These are phyloP conservation scores for Rhytidhysteron rufulum DNA, from an alignment of 2,329 filamentous ascomycete species.

Conservation along the genomic window DNA sequence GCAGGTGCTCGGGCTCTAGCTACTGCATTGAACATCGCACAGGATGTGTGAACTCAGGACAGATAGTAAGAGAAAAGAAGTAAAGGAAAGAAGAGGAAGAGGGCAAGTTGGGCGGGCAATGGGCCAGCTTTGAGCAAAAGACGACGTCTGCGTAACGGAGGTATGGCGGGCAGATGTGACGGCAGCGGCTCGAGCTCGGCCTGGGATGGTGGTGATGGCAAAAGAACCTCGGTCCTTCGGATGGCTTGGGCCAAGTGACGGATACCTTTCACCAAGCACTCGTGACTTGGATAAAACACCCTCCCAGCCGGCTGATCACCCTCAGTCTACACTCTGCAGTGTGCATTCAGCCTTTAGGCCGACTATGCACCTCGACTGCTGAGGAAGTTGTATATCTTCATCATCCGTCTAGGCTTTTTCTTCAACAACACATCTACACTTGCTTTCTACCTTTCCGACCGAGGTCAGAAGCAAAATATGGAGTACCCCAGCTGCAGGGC, in stretches of 20 bases:
- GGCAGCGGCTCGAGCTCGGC: no score
- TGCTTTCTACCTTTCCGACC: background rate
- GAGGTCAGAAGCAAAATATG: no score
- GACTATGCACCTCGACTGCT: conserved; percentile 1
- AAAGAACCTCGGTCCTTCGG: conserved; percentile 3
- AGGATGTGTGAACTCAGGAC: conserved; percentile 7
- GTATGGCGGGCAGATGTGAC: background rate
- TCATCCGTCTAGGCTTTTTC: background rate
- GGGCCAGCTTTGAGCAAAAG: background rate
- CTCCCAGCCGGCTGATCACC: background rate
- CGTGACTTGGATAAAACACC: background rate
- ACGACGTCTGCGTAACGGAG: no score
- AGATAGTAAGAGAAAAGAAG: background rate
- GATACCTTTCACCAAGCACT: background rate
- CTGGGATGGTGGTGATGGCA: background rate
- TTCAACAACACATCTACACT: background rate
- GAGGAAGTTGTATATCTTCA: background rate
- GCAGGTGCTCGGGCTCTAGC: conserved; percentile 35
- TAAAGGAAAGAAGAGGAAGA: background rate
- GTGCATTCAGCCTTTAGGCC: background rate
- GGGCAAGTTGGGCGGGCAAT: background rate
- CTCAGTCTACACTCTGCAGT: background rate
- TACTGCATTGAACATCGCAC: conserved; percentile 39
- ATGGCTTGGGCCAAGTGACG: background rate
- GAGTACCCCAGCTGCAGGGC: no score